These are phyloP conservation scores for Rhizophagus prolifer DNA, from an alignment of 192 early-diverging fungal species.

Conservation along the genomic window DNA sequence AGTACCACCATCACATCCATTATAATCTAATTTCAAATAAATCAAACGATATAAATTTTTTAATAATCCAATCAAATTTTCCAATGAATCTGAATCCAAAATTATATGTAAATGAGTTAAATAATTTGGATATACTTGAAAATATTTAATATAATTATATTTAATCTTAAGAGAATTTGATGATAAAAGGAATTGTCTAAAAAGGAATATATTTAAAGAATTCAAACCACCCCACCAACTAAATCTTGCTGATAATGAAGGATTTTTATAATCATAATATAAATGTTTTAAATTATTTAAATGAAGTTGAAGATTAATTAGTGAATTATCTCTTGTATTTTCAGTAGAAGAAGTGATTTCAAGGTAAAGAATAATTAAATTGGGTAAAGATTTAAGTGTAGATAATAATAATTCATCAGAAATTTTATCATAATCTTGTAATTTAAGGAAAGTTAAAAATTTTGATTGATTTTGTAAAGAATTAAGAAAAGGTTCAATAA, in stretches of 20 bases:
- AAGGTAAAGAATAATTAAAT: background rate
- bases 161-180: background rate
- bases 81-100: background rate
- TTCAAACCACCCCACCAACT: too few relatives aligned
- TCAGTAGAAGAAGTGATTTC: too few relatives aligned
- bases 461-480: background rate
- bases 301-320: too few relatives aligned
- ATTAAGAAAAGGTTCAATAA: background rate
- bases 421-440: background rate
- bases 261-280: background rate
- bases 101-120: background rate
- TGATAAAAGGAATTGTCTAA: background rate
- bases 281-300: background rate
- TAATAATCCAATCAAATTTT: background rate
- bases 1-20: background rate
- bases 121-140: background rate
- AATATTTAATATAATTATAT: background rate
- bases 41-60: background rate
- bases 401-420: background rate
- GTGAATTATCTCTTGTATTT: too few relatives aligned
- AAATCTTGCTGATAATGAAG: too few relatives aligned
- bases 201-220: too few relatives aligned
- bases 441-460: background rate
- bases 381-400: background rate
- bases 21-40: background rate